phyloP scores from a whole-genome alignment of 257 asterid genomes.

The Gardenia jasminoides region DNA sequence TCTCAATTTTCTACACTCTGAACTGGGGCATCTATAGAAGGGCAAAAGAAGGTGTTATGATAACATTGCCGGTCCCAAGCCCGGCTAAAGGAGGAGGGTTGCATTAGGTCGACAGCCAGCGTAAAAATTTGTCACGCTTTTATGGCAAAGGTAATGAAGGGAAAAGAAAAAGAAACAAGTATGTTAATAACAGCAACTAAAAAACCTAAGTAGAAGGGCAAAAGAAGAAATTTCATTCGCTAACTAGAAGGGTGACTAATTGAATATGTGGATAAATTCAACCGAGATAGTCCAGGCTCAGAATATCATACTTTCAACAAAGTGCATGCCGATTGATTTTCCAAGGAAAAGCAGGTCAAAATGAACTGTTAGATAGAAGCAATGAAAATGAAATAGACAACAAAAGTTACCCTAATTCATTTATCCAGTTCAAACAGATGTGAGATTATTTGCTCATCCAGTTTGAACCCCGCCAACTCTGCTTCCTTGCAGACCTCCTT shows the following conservation, averaged over 20 bases:
- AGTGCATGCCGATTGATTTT: neutral
- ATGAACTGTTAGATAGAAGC: neutral
- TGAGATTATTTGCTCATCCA: conserved; percentile 25
- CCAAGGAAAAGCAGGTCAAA: neutral
- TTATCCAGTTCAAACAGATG: conserved; percentile 19
- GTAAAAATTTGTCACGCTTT: no score
- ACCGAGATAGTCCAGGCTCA: neutral
- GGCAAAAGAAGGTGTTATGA: no score
- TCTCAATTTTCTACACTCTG: no score
- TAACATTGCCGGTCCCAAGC: conserved; percentile 30
- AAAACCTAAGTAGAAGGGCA: no score
- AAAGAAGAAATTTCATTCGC: no score
- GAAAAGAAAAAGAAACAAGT: no score
- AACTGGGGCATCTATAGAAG: no score
- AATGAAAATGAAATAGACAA: neutral
- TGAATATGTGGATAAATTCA: neutral
- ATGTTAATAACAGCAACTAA: no score
- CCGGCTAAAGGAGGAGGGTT: no score
- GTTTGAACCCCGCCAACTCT: conserved; percentile 66
- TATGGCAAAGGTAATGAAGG: no score
- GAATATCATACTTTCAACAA: neutral
- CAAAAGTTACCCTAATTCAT: neutral
- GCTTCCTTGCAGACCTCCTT: conserved; percentile 68
- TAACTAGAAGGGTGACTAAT: no score
- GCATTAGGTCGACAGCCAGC: no score